Evolutionary conservation across 768 basidiomycete genomes (phyloP).

Genomic region (Mycena rebaudengoi): DNA sequence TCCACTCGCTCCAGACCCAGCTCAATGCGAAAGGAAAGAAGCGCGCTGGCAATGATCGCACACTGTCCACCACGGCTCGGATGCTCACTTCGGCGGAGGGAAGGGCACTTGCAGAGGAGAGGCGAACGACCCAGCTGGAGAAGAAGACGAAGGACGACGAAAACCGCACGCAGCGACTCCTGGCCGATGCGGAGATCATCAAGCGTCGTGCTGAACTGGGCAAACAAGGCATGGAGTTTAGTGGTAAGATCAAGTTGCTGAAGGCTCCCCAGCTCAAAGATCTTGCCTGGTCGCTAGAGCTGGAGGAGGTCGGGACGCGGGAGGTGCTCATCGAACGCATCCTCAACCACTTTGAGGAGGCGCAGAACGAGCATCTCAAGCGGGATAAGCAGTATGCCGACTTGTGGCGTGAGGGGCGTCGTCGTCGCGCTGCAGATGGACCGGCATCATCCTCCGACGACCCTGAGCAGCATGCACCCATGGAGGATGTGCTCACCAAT

Average conservation of each 20-base stretch:
- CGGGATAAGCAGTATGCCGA: background rate
- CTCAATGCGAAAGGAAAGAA: too few species aligned
- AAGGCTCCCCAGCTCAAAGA: background rate
- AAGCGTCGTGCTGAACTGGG: background rate
- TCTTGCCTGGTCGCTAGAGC: background rate
- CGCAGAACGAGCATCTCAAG: background rate
- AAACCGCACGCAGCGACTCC: background rate
- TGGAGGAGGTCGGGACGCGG: too few species aligned
- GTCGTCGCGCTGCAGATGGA: background rate
- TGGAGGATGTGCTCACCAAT: background rate
- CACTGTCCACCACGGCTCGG: too few species aligned
- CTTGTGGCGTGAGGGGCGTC: background rate
- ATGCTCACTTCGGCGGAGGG: background rate
- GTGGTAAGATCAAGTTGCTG: background rate
- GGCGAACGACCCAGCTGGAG: background rate
- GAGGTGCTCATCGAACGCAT: background rate
- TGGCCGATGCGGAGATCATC: background rate
- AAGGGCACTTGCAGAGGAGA: background rate
- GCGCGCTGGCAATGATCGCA: too few species aligned
- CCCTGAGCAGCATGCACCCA: too few species aligned
- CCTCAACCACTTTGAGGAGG: background rate
- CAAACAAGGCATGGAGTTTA: background rate
- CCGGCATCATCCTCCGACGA: too few species aligned
- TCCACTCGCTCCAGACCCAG: background rate
- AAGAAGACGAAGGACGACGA: constrained; percentile 1